Percentiles rank a stretch among this genome's conserved stretches.
phyloP scores from a whole-genome alignment of 495 filamentous ascomycete genomes.

The Aspergillus olivimuriae region DNA sequence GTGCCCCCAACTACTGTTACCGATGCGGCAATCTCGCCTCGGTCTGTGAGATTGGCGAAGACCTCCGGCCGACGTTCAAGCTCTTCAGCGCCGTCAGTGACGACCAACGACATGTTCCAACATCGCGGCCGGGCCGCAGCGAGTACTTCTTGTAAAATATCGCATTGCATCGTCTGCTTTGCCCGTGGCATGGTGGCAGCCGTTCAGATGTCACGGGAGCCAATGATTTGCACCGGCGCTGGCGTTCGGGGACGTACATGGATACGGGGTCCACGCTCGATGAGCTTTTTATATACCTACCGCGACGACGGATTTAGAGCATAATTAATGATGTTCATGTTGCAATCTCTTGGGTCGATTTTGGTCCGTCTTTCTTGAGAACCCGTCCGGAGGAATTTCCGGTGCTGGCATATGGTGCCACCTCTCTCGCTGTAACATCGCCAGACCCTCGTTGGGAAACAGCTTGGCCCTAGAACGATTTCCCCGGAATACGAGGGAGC shows the following conservation, averaged over 20 bases:
- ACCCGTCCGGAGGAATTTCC: no score
- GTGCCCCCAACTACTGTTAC: conserved; percentile 98
- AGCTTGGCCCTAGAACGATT: no score
- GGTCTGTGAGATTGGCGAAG: conserved; percentile 87
- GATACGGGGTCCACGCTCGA: conserved; percentile 11
- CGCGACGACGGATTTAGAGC: conserved; percentile 30
- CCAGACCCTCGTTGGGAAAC: no score
- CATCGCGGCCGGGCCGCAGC: conserved; percentile 69
- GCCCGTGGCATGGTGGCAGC: neutral
- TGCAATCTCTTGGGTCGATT: conserved; percentile 1
- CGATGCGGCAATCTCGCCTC: conserved; percentile 95
- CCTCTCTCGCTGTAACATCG: no score
- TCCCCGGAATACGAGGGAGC: neutral
- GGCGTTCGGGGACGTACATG: conserved; percentile 28
- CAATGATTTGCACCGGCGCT: conserved; percentile 28
- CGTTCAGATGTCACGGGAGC: neutral
- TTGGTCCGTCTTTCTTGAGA: no score
- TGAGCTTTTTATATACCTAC: conserved; percentile 35
- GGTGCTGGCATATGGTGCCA: no score
- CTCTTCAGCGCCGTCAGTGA: conserved; percentile 95
- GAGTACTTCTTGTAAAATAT: conserved; percentile 87
- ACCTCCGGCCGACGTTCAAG: conserved; percentile 81
- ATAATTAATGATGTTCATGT: conserved; percentile 23
- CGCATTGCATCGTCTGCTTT: conserved; percentile 15
- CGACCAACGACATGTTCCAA: conserved; percentile 79